Evolutionary conservation across 2,329 filamentous ascomycete species (phyloP).

Genomic region (Colletotrichum endophyticum): DNA sequence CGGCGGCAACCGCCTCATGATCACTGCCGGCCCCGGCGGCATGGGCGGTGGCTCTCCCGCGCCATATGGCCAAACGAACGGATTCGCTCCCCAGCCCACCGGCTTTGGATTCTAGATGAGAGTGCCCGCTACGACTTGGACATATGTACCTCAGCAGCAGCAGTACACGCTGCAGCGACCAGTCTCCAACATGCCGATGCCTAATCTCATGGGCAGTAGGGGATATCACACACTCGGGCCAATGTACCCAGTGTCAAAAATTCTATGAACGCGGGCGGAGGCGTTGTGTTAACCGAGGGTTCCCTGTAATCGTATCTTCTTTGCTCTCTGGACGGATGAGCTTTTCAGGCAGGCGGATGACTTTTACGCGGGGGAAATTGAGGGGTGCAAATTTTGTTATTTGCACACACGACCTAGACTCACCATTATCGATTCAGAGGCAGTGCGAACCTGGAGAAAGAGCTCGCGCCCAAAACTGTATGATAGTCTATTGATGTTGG

Average conservation of each 20-base stretch:
- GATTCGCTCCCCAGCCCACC: slow-evolving; percentile 87
- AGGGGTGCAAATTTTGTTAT: slow-evolving; percentile 8
- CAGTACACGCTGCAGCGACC: not conserved
- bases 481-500: slow-evolving; percentile 17
- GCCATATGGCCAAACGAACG: slow-evolving; percentile 81
- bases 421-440: slow-evolving; percentile 14
- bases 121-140: slow-evolving; percentile 8
- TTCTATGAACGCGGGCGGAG: slow-evolving; percentile 18
- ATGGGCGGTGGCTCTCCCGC: slow-evolving; percentile 60
- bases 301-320: slow-evolving; percentile 24
- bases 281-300: slow-evolving; percentile 19
- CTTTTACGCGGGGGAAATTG: slow-evolving; percentile 10
- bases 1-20: slow-evolving; percentile 87
- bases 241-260: not conserved
- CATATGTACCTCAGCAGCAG: not conserved
- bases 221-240: not conserved
- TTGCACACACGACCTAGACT: slow-evolving; percentile 13
- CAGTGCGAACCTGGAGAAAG: not conserved
- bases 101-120: slow-evolving; percentile 67
- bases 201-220: not conserved
- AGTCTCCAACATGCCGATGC: not conserved
- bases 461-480: slow-evolving; percentile 15
- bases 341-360: slow-evolving; percentile 11
- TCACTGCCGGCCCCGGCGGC: slow-evolving; percentile 83
- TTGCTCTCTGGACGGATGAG: slow-evolving; percentile 19